Conservation (phyloP, 2,329 filamentous ascomycete genomes). For the Hypoxylon sp. region DNA sequence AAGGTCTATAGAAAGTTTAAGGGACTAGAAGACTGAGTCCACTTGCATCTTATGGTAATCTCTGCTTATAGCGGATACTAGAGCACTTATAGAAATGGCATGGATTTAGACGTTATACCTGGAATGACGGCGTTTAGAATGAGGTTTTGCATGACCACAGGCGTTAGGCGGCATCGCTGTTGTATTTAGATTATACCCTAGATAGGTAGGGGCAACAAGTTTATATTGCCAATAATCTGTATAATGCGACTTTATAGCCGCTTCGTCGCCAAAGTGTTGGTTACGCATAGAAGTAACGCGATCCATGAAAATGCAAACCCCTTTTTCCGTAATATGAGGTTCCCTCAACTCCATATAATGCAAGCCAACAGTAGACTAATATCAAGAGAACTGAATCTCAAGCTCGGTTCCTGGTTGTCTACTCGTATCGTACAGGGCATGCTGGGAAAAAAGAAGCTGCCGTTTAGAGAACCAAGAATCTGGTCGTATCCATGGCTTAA, state of each 20-base stretch:
- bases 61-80: slow-evolving; percentile 16
- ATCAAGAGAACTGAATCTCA: slow-evolving; percentile 5
- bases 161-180: slow-evolving; percentile 28
- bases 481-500: slow-evolving; percentile 22
- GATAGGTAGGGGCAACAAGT: slow-evolving; percentile 7
- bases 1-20: slow-evolving; percentile 74
- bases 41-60: slow-evolving; percentile 1
- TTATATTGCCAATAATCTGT: slow-evolving; percentile 20
- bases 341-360: slow-evolving; percentile 43
- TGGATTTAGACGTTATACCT: slow-evolving; percentile 38
- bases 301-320: slow-evolving; percentile 7
- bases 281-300: background rate
- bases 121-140: slow-evolving; percentile 32
- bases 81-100: slow-evolving; percentile 30
- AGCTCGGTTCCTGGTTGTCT: slow-evolving; percentile 8
- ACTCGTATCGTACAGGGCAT: slow-evolving; percentile 39
- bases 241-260: background rate
- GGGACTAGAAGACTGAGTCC: slow-evolving; percentile 54
- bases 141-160: slow-evolving; percentile 29
- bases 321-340: slow-evolving; percentile 23
- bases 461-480: background rate
- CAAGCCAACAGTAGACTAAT: slow-evolving; percentile 20
- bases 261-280: background rate
- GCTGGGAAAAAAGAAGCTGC: slow-evolving; percentile 1
- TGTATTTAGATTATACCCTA: slow-evolving; percentile 10